Evolutionary conservation across 1,284 basidiomycete genomes (phyloP).

Genomic region (Cerioporus squamosus): DNA sequence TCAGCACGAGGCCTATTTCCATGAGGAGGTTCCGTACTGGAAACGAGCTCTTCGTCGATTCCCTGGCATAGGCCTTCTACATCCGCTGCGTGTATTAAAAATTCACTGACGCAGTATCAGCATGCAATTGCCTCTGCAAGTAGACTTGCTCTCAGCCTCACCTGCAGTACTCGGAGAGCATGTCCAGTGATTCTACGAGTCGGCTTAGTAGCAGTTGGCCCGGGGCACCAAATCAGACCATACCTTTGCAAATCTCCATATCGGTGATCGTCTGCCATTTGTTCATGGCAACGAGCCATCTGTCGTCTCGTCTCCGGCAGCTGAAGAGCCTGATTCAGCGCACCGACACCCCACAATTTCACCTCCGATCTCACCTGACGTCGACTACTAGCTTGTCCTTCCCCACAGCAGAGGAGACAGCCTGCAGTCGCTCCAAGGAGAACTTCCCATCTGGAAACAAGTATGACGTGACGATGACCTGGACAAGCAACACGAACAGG

Average conservation of each 20-base stretch:
- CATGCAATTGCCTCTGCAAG: neutral
- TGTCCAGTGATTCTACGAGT: slow-evolving; percentile 65
- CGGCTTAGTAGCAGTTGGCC: neutral
- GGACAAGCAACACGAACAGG: neutral
- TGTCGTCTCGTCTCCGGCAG: slow-evolving; percentile 78
- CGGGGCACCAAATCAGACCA: no score
- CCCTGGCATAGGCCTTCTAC: slow-evolving; percentile 98
- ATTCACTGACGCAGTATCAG: slow-evolving; percentile 65
- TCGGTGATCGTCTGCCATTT: slow-evolving; percentile 98
- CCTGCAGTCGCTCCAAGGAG: slow-evolving; percentile 72
- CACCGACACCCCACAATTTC: neutral
- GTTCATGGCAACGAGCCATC: slow-evolving; percentile 98
- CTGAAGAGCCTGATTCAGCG: slow-evolving; percentile 44
- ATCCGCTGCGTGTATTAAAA: slow-evolving; percentile 96
- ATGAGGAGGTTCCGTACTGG: slow-evolving; percentile 51
- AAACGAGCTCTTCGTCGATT: slow-evolving; percentile 91
- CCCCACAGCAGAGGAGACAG: slow-evolving; percentile 71
- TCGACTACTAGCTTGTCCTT: slow-evolving; percentile 94
- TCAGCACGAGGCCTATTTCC: neutral
- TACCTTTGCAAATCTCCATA: slow-evolving; percentile 88
- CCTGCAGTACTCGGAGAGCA: slow-evolving; percentile 82
- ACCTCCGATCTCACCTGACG: slow-evolving; percentile 70
- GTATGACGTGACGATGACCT: slow-evolving; percentile 98
- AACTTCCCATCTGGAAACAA: slow-evolving; percentile 89
- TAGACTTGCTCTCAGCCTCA: slow-evolving; percentile 30